phyloP scores from a whole-genome alignment of 1,284 basidiomycete genomes.

The Termitomyces sp. region DNA sequence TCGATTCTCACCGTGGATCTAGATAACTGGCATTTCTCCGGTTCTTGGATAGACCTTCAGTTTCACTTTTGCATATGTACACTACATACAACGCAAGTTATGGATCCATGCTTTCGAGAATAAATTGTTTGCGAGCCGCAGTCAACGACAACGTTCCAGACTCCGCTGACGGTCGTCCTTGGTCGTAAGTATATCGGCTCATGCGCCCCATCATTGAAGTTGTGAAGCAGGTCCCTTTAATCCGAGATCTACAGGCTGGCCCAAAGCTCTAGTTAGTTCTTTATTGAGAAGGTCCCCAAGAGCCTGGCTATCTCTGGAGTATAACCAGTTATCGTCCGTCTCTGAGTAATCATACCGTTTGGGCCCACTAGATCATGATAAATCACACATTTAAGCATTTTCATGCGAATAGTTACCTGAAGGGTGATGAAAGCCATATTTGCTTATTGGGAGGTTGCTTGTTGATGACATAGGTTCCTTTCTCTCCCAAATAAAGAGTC shows the following conservation, averaged over 20 bases:
- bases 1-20: not conserved
- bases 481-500: slow-evolving; percentile 75
- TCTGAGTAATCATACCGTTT: slow-evolving; percentile 80
- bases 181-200: not conserved
- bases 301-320: slow-evolving; percentile 62
- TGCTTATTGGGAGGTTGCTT: slow-evolving; percentile 99
- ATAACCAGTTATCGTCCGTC: slow-evolving; percentile 66
- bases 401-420: slow-evolving; percentile 45
- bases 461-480: slow-evolving; percentile 98
- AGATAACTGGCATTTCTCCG: not conserved
- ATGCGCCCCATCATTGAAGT: not conserved
- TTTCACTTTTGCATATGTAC: slow-evolving; percentile 12
- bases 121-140: not conserved
- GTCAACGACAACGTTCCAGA: not conserved
- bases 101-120: not conserved
- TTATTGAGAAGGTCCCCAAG: slow-evolving; percentile 65
- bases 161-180: not conserved
- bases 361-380: slow-evolving; percentile 59
- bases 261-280: slow-evolving; percentile 47
- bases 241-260: slow-evolving; percentile 25
- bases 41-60: not conserved
- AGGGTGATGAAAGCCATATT: slow-evolving; percentile 95
- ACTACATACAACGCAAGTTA: slow-evolving; percentile 1
- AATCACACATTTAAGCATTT: not conserved
- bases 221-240: slow-evolving; percentile 13